phyloP scores from a whole-genome alignment of 192 early-diverging fungal genomes.

The Allomyces macrogynus region DNA sequence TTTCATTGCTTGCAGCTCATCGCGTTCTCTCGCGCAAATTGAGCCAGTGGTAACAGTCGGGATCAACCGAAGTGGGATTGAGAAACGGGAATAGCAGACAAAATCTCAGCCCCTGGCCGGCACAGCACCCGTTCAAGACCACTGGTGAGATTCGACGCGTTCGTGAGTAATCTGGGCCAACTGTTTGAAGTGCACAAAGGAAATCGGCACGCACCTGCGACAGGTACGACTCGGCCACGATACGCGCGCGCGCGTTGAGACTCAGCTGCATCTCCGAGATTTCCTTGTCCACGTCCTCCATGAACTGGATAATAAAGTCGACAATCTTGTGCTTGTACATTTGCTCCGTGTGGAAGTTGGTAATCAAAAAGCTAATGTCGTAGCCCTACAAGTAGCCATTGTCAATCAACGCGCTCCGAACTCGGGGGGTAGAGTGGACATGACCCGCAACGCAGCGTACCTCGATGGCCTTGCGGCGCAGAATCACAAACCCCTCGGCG shows the following conservation, averaged over 20 bases:
- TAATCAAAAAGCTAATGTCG: slow-evolving; percentile 90
- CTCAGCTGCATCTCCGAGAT: slow-evolving; percentile 97
- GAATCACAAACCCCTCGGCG: slow-evolving; percentile 87
- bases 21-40: too few relatives aligned
- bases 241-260: slow-evolving; percentile 75
- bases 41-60: too few relatives aligned
- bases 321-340: slow-evolving; percentile 99
- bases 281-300: slow-evolving; percentile 99
- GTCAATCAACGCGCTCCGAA: not conserved
- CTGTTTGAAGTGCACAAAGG: slow-evolving; percentile 2
- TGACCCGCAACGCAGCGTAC: slow-evolving; percentile 15
- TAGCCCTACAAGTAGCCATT: slow-evolving; percentile 43
- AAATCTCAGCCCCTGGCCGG: too few relatives aligned
- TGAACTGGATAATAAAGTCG: slow-evolving; percentile 97
- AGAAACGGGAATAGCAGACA: too few relatives aligned
- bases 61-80: too few relatives aligned
- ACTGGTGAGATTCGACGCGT: too few relatives aligned
- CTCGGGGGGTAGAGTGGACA: not conserved
- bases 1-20: too few relatives aligned
- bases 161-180: not conserved
- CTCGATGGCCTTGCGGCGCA: slow-evolving; percentile 71
- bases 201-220: slow-evolving; percentile 20
- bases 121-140: too few relatives aligned
- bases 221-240: slow-evolving; percentile 62
- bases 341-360: slow-evolving; percentile 92